A percentile compares a stretch with the other conserved stretches of the same genome.
These are phyloP conservation scores for Neurospora hispaniola DNA, from an alignment of 495 filamentous ascomycete genomes.

Conservation along the genomic window DNA sequence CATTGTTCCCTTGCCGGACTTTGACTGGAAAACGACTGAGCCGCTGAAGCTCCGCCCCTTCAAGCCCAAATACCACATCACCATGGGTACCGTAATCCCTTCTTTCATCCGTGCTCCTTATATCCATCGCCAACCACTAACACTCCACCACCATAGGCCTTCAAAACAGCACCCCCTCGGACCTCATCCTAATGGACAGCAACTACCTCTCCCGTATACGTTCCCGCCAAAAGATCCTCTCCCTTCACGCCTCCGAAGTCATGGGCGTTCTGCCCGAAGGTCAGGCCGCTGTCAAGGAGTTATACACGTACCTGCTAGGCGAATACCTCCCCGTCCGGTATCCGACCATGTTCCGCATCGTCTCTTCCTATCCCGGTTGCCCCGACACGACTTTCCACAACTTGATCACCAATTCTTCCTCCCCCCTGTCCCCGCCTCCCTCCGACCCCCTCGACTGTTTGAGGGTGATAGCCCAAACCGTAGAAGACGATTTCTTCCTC, in stretches of 20 bases:
- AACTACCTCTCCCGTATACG: slow-evolving; percentile 48
- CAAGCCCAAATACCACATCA: slow-evolving; percentile 60
- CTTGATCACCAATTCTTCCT: slow-evolving; percentile 30
- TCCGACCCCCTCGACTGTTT: slow-evolving; percentile 27
- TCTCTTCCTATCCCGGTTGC: background rate
- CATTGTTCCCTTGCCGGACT: slow-evolving; percentile 46
- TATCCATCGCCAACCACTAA: background rate
- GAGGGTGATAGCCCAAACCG: slow-evolving; percentile 41
- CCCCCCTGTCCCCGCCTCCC: slow-evolving; percentile 29
- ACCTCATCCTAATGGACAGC: slow-evolving; percentile 56
- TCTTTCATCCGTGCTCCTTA: background rate
- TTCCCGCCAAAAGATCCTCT: slow-evolving; percentile 41
- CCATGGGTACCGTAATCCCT: slow-evolving; percentile 48
- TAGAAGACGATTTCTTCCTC: slow-evolving; percentile 72
- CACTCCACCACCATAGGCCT: slow-evolving; percentile 17
- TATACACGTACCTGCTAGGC: slow-evolving; percentile 52
- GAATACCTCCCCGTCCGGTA: slow-evolving; percentile 57
- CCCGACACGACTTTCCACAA: slow-evolving; percentile 24
- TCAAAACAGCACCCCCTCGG: slow-evolving; percentile 43
- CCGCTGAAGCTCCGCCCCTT: slow-evolving; percentile 56
- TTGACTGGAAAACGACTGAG: slow-evolving; percentile 49
- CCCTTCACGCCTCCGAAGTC: slow-evolving; percentile 36
- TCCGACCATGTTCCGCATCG: slow-evolving; percentile 48
- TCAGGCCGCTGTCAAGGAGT: slow-evolving; percentile 45
- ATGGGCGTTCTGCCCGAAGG: slow-evolving; percentile 35